These are phyloP conservation scores for Pleomassaria siparia DNA, from an alignment of 2,329 filamentous ascomycete genomes.

Conservation along the genomic window DNA sequence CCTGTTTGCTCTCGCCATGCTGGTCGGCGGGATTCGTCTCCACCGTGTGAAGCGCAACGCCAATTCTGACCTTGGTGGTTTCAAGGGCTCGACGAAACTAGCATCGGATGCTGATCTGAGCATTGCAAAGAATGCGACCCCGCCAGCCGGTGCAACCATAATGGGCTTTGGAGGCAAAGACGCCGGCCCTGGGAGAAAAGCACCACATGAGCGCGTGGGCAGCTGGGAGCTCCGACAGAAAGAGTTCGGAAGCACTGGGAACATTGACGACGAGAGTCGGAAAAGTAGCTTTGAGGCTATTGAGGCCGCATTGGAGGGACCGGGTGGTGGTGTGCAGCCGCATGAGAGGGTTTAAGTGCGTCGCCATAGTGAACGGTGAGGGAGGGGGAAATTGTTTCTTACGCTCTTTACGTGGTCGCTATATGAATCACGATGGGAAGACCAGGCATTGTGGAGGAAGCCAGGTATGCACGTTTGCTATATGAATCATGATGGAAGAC, in stretches of 20 bases:
- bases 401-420: too few relatives aligned
- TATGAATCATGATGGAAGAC: not conserved
- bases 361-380: not conserved
- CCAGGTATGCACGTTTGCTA: not conserved
- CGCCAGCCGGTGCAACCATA: constrained; percentile 26
- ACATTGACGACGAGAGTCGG: constrained; percentile 25
- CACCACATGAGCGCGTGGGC: constrained; percentile 55
- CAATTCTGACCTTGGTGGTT: constrained; percentile 52
- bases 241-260: constrained; percentile 26
- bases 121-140: constrained; percentile 47
- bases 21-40: constrained; percentile 50
- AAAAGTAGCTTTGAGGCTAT: constrained; percentile 51
- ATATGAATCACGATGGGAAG: too few relatives aligned
- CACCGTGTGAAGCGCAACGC: constrained; percentile 34
- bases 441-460: not conserved
- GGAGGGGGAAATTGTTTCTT: not conserved
- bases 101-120: constrained; percentile 57
- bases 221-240: constrained; percentile 59
- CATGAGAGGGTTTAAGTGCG: constrained; percentile 51
- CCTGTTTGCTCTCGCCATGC: constrained; percentile 45
- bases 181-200: constrained; percentile 14
- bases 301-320: constrained; percentile 43
- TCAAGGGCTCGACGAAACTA: constrained; percentile 58
- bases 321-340: constrained; percentile 42
- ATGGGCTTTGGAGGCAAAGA: constrained; percentile 19